A percentile compares a stretch with the other conserved stretches of the same genome.
Evolutionary conservation across 2,329 filamentous ascomycete genomes (phyloP).

Genomic region (Colletotrichum zoysiae): DNA sequence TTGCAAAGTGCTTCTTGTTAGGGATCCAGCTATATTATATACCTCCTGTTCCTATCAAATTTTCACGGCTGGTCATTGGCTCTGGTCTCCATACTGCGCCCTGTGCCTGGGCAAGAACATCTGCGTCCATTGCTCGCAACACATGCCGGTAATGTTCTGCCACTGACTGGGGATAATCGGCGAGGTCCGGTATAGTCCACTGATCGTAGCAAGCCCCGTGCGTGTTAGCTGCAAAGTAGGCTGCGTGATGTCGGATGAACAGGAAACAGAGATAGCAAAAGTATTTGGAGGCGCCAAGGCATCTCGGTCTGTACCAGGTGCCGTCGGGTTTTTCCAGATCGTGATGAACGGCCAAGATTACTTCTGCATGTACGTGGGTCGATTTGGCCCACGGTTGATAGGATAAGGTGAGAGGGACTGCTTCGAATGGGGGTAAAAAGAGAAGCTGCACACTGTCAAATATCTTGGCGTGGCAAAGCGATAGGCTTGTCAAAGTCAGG

Average conservation of each 20-base stretch:
- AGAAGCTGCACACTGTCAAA: constrained; percentile 31
- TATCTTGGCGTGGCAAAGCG: constrained; percentile 17
- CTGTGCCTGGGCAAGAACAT: constrained; percentile 15
- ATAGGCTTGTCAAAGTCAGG: constrained; percentile 20
- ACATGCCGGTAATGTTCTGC: constrained; percentile 29
- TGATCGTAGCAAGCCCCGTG: constrained; percentile 43
- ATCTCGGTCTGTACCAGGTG: constrained; percentile 32
- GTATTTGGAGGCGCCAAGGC: constrained; percentile 42
- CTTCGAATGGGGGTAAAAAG: constrained; percentile 39
- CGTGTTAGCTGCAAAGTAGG: constrained; percentile 40
- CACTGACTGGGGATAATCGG: constrained; percentile 37
- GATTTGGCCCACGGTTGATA: constrained; percentile 41
- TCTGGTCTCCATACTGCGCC: constrained; percentile 36
- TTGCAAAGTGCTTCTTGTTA: neutral
- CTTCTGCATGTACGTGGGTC: constrained; percentile 42
- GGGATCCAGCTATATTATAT: neutral
- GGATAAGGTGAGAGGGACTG: constrained; percentile 35
- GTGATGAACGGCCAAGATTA: constrained; percentile 39
- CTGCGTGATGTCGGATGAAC: constrained; percentile 40
- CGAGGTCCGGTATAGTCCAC: constrained; percentile 42
- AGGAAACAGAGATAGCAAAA: constrained; percentile 43
- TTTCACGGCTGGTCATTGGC: constrained; percentile 43
- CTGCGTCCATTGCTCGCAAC: constrained; percentile 33
- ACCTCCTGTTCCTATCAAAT: constrained; percentile 27
- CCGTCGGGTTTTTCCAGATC: constrained; percentile 23